Evolutionary conservation across 805 yeast genomes (phyloP).

Genomic region (Monosporozyma yasuniensis): DNA sequence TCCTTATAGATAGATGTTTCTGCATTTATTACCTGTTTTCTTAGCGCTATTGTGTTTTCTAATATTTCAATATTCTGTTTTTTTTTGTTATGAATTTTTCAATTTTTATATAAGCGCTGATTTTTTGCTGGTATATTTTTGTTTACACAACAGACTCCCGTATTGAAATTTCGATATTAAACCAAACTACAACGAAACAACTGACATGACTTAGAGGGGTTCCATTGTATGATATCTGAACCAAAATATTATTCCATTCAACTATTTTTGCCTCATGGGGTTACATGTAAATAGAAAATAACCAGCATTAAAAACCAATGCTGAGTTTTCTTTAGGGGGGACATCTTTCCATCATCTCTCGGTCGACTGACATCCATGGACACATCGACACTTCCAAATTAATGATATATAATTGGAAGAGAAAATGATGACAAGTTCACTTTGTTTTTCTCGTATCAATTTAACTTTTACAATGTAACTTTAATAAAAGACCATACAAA

Average conservation of each 20-base stretch:
- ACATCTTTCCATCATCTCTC: not conserved
- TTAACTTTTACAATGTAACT: not conserved
- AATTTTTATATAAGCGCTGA: not conserved
- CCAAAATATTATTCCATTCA: not conserved
- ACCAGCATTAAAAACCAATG: not conserved
- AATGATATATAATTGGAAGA: not conserved
- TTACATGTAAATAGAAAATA: not conserved
- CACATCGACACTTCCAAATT: not conserved
- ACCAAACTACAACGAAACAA: not conserved
- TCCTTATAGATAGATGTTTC: too few species aligned
- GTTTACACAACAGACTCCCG: slow-evolving; percentile 1
- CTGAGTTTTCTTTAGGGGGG: not conserved
- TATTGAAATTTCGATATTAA: not conserved
- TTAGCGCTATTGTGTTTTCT: not conserved
- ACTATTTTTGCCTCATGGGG: not conserved
- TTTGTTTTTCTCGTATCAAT: not conserved
- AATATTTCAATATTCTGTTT: not conserved
- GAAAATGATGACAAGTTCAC: not conserved
- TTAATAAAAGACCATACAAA: not conserved
- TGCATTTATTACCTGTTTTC: not conserved
- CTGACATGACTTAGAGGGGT: not conserved
- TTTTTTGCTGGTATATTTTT: slow-evolving; percentile 1
- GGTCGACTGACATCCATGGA: not conserved
- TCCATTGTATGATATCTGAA: not conserved
- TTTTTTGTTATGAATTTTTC: not conserved